These are phyloP conservation scores for Aspergillus nidulans DNA, from an alignment of 495 filamentous ascomycete genomes.

Conservation along the genomic window DNA sequence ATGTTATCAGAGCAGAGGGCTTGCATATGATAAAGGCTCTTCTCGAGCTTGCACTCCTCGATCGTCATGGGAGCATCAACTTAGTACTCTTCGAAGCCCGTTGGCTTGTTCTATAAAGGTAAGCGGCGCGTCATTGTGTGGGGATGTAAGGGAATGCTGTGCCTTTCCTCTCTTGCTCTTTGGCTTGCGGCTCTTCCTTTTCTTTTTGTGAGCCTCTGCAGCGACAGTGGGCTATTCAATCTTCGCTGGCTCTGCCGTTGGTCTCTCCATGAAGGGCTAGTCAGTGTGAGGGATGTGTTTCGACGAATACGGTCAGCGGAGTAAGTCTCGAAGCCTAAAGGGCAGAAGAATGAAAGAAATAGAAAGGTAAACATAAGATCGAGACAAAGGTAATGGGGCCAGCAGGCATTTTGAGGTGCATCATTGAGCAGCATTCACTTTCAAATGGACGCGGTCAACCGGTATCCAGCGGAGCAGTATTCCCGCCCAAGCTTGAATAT, in stretches of 20 bases:
- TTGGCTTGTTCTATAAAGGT: slow-evolving; percentile 39
- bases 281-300: background rate
- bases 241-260: background rate
- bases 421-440: background rate
- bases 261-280: background rate
- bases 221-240: background rate
- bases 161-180: slow-evolving; percentile 48
- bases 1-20: slow-evolving; percentile 4
- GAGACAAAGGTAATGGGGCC: background rate
- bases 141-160: background rate
- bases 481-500: no score
- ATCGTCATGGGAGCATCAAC: slow-evolving; percentile 75
- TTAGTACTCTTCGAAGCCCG: slow-evolving; percentile 69
- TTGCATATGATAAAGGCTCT: slow-evolving; percentile 53
- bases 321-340: background rate
- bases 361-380: no score
- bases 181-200: slow-evolving; percentile 33
- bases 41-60: slow-evolving; percentile 57
- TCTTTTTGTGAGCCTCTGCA: slow-evolving; percentile 11
- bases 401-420: background rate
- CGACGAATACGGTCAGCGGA: background rate
- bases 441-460: background rate
- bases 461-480: no score
- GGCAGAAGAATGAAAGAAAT: background rate
- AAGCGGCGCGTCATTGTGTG: background rate